A percentile compares a stretch with the other conserved stretches of the same genome.
Conservation (phyloP, 73 alveolate genomes). For the Symbiodinium pilosum region DNA sequence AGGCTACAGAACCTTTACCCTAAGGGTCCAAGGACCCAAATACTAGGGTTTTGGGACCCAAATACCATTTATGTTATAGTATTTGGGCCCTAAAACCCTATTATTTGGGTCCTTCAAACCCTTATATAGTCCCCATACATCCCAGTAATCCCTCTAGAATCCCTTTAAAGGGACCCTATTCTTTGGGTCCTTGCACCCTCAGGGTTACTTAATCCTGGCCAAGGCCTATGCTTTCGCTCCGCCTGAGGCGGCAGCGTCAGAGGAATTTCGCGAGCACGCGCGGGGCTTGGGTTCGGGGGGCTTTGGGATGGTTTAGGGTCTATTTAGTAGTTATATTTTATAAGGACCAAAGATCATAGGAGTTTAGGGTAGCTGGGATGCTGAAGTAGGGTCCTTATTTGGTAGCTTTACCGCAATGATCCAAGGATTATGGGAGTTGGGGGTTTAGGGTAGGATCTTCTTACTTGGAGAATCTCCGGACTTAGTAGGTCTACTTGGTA, state of each 20-base stretch:
- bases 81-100: background rate
- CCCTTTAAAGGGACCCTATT: background rate
- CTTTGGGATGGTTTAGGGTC: background rate
- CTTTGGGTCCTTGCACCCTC: background rate
- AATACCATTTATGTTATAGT: background rate
- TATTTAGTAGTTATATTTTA: too few relatives aligned
- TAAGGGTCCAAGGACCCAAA: background rate
- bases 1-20: background rate
- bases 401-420: background rate
- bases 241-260: conserved; percentile 71
- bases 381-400: background rate
- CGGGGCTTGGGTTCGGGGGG: background rate
- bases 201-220: background rate
- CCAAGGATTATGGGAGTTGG: background rate
- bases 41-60: too few relatives aligned
- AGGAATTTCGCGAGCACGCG: conserved; percentile 49
- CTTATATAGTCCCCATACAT: background rate
- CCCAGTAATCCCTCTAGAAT: background rate
- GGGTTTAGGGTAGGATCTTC: background rate
- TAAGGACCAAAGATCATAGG: too few relatives aligned
- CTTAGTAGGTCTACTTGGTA: too few relatives aligned
- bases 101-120: background rate
- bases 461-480: too few relatives aligned
- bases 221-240: conserved; percentile 80
- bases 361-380: background rate